Conservation (phyloP, 1,284 basidiomycete species). For the Cryptococcus hybrid region DNA sequence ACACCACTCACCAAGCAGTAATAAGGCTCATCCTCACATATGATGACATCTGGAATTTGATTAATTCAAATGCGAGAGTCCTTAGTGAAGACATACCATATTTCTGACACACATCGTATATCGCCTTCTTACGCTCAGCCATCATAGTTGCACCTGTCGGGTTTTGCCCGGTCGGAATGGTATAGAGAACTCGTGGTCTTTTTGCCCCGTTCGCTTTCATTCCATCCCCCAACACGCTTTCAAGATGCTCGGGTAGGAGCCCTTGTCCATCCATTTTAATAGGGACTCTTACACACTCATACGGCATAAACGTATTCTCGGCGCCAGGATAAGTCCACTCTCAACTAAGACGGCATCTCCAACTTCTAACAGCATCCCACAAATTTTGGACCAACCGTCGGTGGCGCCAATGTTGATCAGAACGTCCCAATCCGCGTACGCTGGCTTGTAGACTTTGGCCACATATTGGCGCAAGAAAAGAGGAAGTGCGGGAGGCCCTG, state of each 20-base stretch:
- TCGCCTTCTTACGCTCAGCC: conserved; percentile 66
- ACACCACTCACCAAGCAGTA: conserved; percentile 59
- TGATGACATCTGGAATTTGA: conserved; percentile 58
- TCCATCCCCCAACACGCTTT: conserved; percentile 64
- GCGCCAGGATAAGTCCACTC: conserved; percentile 54
- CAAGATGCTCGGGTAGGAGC: conserved; percentile 63
- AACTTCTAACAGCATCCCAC: conserved; percentile 63
- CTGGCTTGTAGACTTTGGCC: conserved; percentile 64
- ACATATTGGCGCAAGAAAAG: conserved; percentile 58
- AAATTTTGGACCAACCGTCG: conserved; percentile 59
- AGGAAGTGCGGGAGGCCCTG: conserved; percentile 46
- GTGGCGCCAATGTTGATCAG: conserved; percentile 72
- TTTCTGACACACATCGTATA: conserved; percentile 75
- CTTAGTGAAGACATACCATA: conserved; percentile 50
- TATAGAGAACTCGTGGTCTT: conserved; percentile 69
- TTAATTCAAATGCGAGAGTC: background rate
- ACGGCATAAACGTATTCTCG: conserved; percentile 43
- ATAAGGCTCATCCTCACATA: conserved; percentile 79
- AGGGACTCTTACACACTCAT: conserved; percentile 30
- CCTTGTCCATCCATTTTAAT: conserved; percentile 72
- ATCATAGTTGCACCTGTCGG: conserved; percentile 72
- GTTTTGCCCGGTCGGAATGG: conserved; percentile 58
- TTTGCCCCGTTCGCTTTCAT: conserved; percentile 54
- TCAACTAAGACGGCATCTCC: conserved; percentile 71
- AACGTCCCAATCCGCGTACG: conserved; percentile 63